Conservation (phyloP, 148 eudicot genomes). For the Cornus florida region DNA sequence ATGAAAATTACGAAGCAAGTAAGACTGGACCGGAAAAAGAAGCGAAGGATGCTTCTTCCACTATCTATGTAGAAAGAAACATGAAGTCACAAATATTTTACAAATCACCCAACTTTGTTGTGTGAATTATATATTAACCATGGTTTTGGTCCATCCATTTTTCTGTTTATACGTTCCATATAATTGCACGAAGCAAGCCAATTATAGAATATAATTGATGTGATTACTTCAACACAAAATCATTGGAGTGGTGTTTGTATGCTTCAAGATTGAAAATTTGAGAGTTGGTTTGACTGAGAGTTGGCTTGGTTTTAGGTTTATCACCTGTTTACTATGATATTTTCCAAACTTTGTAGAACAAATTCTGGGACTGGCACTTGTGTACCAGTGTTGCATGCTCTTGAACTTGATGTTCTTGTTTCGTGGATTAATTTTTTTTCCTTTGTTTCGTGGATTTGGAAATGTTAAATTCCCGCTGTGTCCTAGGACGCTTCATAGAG, state of each 20-base stretch:
- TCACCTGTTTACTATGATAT: background rate
- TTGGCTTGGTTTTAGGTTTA: background rate
- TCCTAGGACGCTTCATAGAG: too few species aligned
- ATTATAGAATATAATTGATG: too few species aligned
- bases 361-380: too few species aligned
- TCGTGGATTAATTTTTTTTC: too few species aligned
- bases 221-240: too few species aligned
- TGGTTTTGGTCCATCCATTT: constrained; percentile 15
- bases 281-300: too few species aligned
- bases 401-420: too few species aligned
- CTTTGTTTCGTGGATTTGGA: too few species aligned
- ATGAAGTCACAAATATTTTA: background rate
- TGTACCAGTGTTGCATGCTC: background rate
- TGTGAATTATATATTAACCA: constrained; percentile 23
- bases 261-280: background rate
- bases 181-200: constrained; percentile 11
- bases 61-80: constrained; percentile 61
- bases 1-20: constrained; percentile 93
- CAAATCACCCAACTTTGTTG: background rate
- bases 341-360: too few species aligned
- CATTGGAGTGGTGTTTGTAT: too few species aligned
- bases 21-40: constrained; percentile 84
- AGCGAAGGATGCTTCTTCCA: constrained; percentile 98
- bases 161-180: constrained; percentile 9
- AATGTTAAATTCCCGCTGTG: too few species aligned